Base-by-base conservation (phyloP, 306 rosid genomes). In the Corylus avellana region DNA sequence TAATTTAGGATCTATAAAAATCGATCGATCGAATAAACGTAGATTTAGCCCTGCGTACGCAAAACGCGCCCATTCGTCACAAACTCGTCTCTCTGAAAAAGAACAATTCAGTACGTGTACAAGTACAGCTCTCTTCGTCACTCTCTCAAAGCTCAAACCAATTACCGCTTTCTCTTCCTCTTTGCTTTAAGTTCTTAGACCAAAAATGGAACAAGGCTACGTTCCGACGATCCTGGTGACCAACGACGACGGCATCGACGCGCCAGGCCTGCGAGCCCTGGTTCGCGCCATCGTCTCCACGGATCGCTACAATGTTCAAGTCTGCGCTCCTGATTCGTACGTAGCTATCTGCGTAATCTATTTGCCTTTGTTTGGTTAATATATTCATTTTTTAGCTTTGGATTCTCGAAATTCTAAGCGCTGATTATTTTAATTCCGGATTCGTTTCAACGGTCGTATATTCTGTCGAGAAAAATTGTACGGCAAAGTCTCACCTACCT, bases 161-260 rank as follows among this genome's bases (percentile, higher is more conserved):
- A 42, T 42, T 42, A 6, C 46, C 8, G 7, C 46, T 59, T 49
- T 47, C 25, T 56, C n/a, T 18, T 22, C 51, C 66, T 46, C 68
- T 56, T 4, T n/a, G 50, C 27, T 7, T 29, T 50, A 22, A 77
- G 16, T 74, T 63, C 75, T n/a, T 35, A 25, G 44, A 62, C 61
- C 29, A 22, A 77, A 77, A 66, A 92, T 94, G 97, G 92, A 86
- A 71, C 82, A 56, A 47, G 54, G 73, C 17, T 22, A 82, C 51
- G 66, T 44, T 29, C 84, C 91, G 1, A 88, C 97, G 77, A 83
- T 95, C 76, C 74, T 95, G 88, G 75, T 95, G 11, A 95, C 99
- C 20, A 95, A 95, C 88, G 99, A 95, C 86, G 99, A 95, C 44
- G 99, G 99, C 25, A 93, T 95, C 75, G 92, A 95, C 18, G 99